Evolutionary conservation across 495 filamentous ascomycete species (phyloP).

Genomic region (Jackrogersella multiformis): DNA sequence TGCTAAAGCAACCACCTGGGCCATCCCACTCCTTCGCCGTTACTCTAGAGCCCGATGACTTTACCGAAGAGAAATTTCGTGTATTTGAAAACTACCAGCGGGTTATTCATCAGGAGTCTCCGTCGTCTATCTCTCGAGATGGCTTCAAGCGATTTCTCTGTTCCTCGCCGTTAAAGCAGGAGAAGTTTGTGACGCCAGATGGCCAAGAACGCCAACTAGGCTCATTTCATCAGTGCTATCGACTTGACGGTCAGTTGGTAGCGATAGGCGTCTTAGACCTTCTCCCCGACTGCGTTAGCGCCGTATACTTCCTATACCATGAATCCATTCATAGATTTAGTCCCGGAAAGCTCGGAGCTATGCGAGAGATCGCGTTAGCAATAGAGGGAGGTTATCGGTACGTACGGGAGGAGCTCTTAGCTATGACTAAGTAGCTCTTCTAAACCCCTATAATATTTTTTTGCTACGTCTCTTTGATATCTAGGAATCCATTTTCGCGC

Average conservation of each 20-base stretch:
- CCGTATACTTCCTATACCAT: constrained; percentile 95
- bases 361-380: constrained; percentile 84
- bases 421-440: neutral
- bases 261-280: constrained; percentile 91
- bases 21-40: constrained; percentile 84
- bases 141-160: constrained; percentile 90
- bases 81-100: constrained; percentile 90
- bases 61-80: constrained; percentile 86
- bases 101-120: constrained; percentile 77
- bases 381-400: constrained; percentile 73
- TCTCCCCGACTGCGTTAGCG: constrained; percentile 86
- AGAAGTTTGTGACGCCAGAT: constrained; percentile 52
- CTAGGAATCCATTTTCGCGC: neutral
- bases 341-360: constrained; percentile 87
- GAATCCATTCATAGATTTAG: constrained; percentile 79
- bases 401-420: constrained; percentile 45
- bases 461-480: neutral
- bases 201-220: constrained; percentile 71
- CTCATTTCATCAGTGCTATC: constrained; percentile 95
- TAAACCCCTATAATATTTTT: neutral
- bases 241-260: constrained; percentile 86
- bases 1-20: constrained; percentile 65
- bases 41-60: constrained; percentile 78
- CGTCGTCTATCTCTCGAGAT: constrained; percentile 68
- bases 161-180: constrained; percentile 72